Percentiles rank a stretch among this genome's conserved stretches.
Conservation (phyloP, 2,329 filamentous ascomycete species). For the Phyllosticta citriasiana region DNA sequence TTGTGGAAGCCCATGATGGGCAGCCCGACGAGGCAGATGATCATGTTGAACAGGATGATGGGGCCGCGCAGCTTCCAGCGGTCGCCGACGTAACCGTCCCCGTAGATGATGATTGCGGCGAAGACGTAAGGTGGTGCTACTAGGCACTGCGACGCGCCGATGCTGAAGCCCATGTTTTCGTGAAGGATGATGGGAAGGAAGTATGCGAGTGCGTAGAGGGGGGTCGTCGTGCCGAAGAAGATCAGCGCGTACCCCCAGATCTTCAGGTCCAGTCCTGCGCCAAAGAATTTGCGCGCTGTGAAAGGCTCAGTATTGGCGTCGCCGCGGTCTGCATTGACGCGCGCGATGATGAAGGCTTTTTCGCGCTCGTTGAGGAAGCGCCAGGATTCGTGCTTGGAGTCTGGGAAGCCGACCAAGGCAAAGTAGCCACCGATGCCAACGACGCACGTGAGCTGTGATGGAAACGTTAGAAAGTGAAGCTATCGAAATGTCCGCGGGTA, state of each 20-base stretch:
- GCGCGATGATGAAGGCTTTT: constrained; percentile 39
- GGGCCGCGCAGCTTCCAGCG: constrained; percentile 56
- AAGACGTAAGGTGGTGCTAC: constrained; percentile 41
- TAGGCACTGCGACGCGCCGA: constrained; percentile 58
- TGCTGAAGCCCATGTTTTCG: constrained; percentile 52
- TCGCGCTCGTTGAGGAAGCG: constrained; percentile 38
- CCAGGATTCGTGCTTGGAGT: constrained; percentile 31
- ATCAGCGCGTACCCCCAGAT: constrained; percentile 46
- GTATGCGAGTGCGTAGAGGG: constrained; percentile 66
- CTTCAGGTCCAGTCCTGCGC: constrained; percentile 39
- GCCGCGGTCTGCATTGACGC: constrained; percentile 43
- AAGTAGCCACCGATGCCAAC: constrained; percentile 33
- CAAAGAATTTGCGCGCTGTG: constrained; percentile 37
- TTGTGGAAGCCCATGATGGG: constrained; percentile 61
- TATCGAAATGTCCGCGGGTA: too few relatives aligned
- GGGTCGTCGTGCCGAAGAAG: constrained; percentile 56
- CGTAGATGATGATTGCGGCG: constrained; percentile 33
- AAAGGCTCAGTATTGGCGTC: constrained; percentile 43
- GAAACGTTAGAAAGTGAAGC: neutral
- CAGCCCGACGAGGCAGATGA: constrained; percentile 58
- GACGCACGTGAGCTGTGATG: constrained; percentile 25
- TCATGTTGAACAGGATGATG: constrained; percentile 54
- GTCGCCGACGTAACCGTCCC: constrained; percentile 55
- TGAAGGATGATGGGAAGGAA: constrained; percentile 68
- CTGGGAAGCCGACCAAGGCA: constrained; percentile 37